Evolutionary conservation across 805 yeast species (phyloP).

Genomic region (Metschnikowia gelsemii): DNA sequence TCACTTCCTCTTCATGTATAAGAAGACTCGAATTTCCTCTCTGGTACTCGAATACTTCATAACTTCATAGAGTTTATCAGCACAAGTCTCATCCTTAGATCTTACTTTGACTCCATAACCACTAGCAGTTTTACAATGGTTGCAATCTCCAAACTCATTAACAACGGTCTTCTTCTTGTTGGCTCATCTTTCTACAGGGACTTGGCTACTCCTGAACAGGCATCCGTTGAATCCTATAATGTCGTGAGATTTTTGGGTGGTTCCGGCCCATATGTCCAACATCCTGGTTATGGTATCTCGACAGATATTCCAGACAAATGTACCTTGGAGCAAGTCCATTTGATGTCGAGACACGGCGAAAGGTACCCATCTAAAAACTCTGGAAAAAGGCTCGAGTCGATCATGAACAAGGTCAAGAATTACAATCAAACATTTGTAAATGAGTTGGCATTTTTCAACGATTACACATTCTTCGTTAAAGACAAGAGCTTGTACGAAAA

Average conservation of each 20-base stretch:
- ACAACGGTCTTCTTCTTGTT: slow-evolving; percentile 31
- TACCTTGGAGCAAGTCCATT: slow-evolving; percentile 62
- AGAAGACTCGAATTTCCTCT: not conserved
- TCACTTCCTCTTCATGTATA: too few relatives aligned
- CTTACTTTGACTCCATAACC: too few relatives aligned
- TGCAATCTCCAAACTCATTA: slow-evolving; percentile 27
- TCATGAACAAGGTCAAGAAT: slow-evolving; percentile 26
- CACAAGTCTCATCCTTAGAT: too few relatives aligned
- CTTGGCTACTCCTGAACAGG: slow-evolving; percentile 42
- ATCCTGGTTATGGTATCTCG: slow-evolving; percentile 53
- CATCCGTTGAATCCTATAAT: slow-evolving; percentile 45
- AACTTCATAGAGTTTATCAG: too few relatives aligned
- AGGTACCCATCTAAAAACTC: slow-evolving; percentile 50
- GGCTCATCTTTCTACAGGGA: slow-evolving; percentile 28
- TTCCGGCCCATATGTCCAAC: slow-evolving; percentile 54
- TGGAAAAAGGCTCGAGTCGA: slow-evolving; percentile 30
- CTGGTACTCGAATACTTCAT: not conserved
- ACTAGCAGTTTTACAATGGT: slow-evolving; percentile 25
- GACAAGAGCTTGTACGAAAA: slow-evolving; percentile 42
- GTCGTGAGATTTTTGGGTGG: slow-evolving; percentile 54
- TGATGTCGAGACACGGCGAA: slow-evolving; percentile 78
- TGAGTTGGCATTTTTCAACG: slow-evolving; percentile 52
- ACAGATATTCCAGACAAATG: slow-evolving; percentile 51
- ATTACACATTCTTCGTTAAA: slow-evolving; percentile 50
- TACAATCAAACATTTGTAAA: slow-evolving; percentile 41